phyloP scores from a whole-genome alignment of 305 asterid genomes.

The Fraxinus dipetala region DNA sequence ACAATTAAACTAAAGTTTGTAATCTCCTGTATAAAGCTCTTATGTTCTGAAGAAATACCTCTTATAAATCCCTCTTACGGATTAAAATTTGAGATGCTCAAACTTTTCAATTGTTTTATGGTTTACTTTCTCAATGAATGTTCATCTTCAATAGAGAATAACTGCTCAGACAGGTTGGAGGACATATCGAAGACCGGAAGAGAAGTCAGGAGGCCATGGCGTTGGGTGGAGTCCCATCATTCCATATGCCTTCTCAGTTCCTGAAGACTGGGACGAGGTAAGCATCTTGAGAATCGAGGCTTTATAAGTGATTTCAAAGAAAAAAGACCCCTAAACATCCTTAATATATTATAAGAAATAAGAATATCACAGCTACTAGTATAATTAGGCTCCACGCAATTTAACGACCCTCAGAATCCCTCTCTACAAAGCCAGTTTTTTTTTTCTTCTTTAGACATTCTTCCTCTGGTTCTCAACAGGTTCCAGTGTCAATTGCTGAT shows the following conservation, averaged over 20 bases:
- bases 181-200: slow-evolving; percentile 87
- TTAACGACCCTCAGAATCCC: background rate
- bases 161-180: slow-evolving; percentile 98
- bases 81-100: background rate
- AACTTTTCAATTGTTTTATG: background rate
- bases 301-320: background rate
- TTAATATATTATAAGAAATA: background rate
- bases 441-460: background rate
- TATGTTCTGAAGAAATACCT: background rate
- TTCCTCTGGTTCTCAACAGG: slow-evolving; percentile 29
- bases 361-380: background rate
- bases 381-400: background rate
- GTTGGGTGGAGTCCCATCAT: slow-evolving; percentile 97
- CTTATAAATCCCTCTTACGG: background rate
- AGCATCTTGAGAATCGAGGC: background rate
- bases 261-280: slow-evolving; percentile 86
- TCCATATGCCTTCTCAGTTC: slow-evolving; percentile 77
- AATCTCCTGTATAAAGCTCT: background rate
- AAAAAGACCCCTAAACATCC: background rate
- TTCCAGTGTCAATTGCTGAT: slow-evolving; percentile 60
- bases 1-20: background rate
- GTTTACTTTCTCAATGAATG: slow-evolving; percentile 22
- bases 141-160: slow-evolving; percentile 38
- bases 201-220: slow-evolving; percentile 93
- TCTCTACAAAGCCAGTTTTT: background rate